Evolutionary conservation across 176 grass and related monocot genomes (phyloP), one percentile per base, ranked within the genome.

Genomic region (Stipa capillata): DNA sequence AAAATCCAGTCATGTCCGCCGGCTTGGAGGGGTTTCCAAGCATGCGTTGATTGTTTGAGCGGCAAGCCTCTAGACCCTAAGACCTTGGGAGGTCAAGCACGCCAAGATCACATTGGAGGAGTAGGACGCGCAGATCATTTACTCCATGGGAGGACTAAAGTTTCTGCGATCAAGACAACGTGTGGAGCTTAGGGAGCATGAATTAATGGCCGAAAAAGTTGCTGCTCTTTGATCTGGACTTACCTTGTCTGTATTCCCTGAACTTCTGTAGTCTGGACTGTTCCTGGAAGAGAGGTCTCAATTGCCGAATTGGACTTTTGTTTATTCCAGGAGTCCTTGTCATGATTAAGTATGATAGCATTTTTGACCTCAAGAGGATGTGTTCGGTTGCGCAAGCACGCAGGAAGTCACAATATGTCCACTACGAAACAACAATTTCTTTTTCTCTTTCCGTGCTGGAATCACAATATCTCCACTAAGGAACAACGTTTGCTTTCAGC

Each of bases 301-400:
- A 48, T 84, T 65, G 47, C 58, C 33, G 8, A 66, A 33, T 67
- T 58, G 1, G 81, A 84, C 81, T 51, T 88, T 58, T 83, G 65
- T 63, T 57, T 48, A 48, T 39, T 79, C 57, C 9, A 42, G 4
- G 8, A 53, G 59, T 79, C 86, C 49, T 44, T 79, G 48, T 73
- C 57, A 59, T 70, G 48, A 73, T 73, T n/a, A 57, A 58, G 44
- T 32, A 45, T 20, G 59, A 71, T 51, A 23, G 28, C 18, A 24
- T 74, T 71, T 0, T 78, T 65, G n/a, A 72, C 71, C 45, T 78
- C 65, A 61, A 64, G 44, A 64, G 11, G 1, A 25, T n/a, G 16
- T 45, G n/a, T 32, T 34, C 0, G 49, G 36, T 7, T 83, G 80
- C n/a, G 36, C 36, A n/a, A n/a, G 4, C 61, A 7, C 1, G 20